phyloP scores from a whole-genome alignment of 1,139 yeast genomes.

The Taiozyma sp. region DNA sequence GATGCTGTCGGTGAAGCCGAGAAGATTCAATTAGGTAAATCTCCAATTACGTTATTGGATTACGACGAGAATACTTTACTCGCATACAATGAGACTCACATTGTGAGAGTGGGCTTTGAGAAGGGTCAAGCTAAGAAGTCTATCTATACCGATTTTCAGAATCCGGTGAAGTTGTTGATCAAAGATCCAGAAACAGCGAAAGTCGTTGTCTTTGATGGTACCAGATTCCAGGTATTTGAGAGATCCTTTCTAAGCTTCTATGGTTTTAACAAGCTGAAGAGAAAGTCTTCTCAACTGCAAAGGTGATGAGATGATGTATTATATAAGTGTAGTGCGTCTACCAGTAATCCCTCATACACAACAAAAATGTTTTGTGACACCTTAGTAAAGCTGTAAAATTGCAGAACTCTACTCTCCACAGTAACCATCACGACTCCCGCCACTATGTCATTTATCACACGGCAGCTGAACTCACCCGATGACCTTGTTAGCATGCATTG shows the following conservation, averaged over 20 bases:
- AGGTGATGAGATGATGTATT: background rate
- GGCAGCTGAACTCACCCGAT: slow-evolving; percentile 10
- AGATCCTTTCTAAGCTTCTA: background rate
- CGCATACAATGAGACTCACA: background rate
- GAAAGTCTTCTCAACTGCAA: background rate
- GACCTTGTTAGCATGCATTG: slow-evolving; percentile 12
- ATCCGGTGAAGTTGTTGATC: background rate
- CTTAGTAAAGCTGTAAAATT: background rate
- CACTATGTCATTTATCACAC: slow-evolving; percentile 13
- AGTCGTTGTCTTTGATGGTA: background rate
- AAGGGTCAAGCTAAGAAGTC: background rate
- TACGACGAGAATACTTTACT: background rate
- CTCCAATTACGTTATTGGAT: background rate
- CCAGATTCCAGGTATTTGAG: background rate
- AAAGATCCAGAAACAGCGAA: background rate
- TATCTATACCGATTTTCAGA: background rate
- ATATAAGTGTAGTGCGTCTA: background rate
- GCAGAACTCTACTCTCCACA: background rate
- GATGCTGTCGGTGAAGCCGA: background rate
- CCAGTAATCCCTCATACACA: background rate
- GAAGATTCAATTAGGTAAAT: background rate
- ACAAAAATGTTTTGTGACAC: background rate
- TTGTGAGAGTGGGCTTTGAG: background rate
- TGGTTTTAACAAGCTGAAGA: background rate
- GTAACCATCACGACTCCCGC: background rate